phyloP scores from a whole-genome alignment of 805 yeast species.

The Ogataea pilisensis region DNA sequence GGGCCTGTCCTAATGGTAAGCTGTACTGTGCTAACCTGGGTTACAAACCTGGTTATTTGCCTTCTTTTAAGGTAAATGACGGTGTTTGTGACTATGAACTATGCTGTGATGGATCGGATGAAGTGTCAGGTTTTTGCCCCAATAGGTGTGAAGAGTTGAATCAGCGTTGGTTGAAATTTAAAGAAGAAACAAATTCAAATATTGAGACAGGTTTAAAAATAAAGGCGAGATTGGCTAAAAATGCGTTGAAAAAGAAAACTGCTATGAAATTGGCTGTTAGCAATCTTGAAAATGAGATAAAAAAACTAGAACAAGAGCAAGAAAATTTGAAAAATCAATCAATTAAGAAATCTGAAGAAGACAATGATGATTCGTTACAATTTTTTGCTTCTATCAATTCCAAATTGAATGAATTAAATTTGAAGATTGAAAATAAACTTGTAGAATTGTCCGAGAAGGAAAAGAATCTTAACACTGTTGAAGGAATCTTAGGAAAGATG shows the following conservation, averaged over 20 bases:
- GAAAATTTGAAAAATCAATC: constrained; percentile 6
- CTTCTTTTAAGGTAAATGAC: constrained; percentile 71
- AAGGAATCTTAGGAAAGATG: constrained; percentile 45
- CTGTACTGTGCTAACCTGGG: constrained; percentile 83
- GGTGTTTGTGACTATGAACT: constrained; percentile 85
- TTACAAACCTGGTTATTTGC: constrained; percentile 55
- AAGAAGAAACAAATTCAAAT: constrained; percentile 13
- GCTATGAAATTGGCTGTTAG: neutral
- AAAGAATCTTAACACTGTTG: constrained; percentile 33
- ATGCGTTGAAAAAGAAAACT: constrained; percentile 21
- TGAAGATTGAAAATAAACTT: neutral
- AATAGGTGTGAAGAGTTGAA: constrained; percentile 51
- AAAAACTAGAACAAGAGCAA: constrained; percentile 2
- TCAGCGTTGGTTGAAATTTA: constrained; percentile 29
- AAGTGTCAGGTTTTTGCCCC: constrained; percentile 51
- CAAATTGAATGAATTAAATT: constrained; percentile 12
- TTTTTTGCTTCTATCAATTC: constrained; percentile 11
- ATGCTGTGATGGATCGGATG: constrained; percentile 97
- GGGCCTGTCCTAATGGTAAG: constrained; percentile 57
- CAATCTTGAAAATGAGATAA: neutral
- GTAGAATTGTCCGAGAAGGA: constrained; percentile 4
- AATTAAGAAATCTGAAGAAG: constrained; percentile 1
- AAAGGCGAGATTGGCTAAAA: constrained; percentile 28
- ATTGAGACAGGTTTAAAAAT: constrained; percentile 33
- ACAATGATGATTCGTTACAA: neutral